These are phyloP conservation scores for Saccharomyces hybrid DNA, from an alignment of 1,139 yeast genomes.

Conservation along the genomic window DNA sequence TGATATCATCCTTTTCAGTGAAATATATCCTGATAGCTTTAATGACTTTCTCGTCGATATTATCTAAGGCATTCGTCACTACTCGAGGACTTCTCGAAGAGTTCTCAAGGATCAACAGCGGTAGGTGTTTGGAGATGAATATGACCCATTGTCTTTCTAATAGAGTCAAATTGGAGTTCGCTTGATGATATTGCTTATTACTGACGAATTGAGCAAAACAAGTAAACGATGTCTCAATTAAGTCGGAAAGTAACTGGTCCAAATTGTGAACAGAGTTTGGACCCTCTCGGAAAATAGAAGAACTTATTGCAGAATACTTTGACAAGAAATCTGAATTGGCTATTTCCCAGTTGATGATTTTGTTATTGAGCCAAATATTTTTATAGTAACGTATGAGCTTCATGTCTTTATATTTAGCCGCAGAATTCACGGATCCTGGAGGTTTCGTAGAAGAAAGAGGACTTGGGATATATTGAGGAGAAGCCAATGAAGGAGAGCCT, in stretches of 20 bases:
- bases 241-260: constrained; percentile 23
- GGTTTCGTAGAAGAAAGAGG: constrained; percentile 19
- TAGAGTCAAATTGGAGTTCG: constrained; percentile 25
- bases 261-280: constrained; percentile 9
- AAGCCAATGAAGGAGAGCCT: constrained; percentile 27
- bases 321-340: constrained; percentile 22
- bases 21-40: constrained; percentile 30
- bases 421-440: constrained; percentile 13
- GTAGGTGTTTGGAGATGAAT: constrained; percentile 29
- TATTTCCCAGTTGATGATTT: constrained; percentile 26
- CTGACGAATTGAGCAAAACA: constrained; percentile 33
- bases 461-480: constrained; percentile 27
- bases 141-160: constrained; percentile 30
- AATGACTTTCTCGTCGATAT: constrained; percentile 29
- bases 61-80: constrained; percentile 24
- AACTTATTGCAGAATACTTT: constrained; percentile 24
- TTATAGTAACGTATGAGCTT: constrained; percentile 30
- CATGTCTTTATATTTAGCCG: constrained; percentile 24
- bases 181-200: constrained; percentile 30
- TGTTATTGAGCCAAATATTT: constrained; percentile 31
- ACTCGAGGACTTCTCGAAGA: constrained; percentile 21
- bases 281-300: constrained; percentile 16
- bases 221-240: constrained; percentile 31
- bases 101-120: constrained; percentile 23
- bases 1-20: constrained; percentile 28